A percentile compares a stretch with the other conserved stretches of the same genome.
phyloP scores from a whole-genome alignment of 2,329 filamentous ascomycete species.

The Hymenoscyphus salicellus region DNA sequence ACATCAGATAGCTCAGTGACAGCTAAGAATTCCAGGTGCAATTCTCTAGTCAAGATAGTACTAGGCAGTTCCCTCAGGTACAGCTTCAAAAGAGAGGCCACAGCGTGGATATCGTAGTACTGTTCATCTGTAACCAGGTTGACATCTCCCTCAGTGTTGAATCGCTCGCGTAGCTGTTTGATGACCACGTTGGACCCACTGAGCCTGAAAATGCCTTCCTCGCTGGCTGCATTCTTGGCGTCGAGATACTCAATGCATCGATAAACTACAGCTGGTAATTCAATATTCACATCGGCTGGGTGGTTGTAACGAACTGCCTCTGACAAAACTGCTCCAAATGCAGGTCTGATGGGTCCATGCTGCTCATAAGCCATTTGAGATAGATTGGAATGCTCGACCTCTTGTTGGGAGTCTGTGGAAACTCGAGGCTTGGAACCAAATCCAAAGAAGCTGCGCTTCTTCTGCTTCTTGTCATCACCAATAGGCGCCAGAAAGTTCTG shows the following conservation, averaged over 20 bases:
- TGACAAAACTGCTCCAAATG: constrained; percentile 80
- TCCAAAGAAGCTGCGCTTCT: constrained; percentile 77
- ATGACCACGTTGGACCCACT: constrained; percentile 97
- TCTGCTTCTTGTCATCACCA: constrained; percentile 70
- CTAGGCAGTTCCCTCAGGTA: constrained; percentile 90
- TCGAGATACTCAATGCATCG: constrained; percentile 92
- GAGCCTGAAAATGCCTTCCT: constrained; percentile 94
- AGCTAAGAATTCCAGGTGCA: constrained; percentile 83
- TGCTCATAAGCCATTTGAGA: constrained; percentile 44
- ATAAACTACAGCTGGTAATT: constrained; percentile 88
- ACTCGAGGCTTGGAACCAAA: constrained; percentile 59
- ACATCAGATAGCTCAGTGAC: constrained; percentile 76
- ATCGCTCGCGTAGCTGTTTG: constrained; percentile 84
- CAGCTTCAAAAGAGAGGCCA: constrained; percentile 88
- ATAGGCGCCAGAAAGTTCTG: constrained; percentile 48
- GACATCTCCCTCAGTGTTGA: constrained; percentile 89
- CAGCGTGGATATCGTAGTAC: constrained; percentile 93
- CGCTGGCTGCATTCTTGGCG: constrained; percentile 72
- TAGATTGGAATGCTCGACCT: constrained; percentile 41
- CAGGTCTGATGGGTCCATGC: constrained; percentile 60
- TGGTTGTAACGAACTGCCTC: constrained; percentile 83
- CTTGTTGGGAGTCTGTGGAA: constrained; percentile 58
- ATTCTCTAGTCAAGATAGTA: constrained; percentile 84
- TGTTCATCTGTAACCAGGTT: constrained; percentile 78
- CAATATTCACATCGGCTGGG: constrained; percentile 68